These are phyloP conservation scores for Pyricularia grisea DNA, from an alignment of 2,329 filamentous ascomycete species.

Conservation along the genomic window DNA sequence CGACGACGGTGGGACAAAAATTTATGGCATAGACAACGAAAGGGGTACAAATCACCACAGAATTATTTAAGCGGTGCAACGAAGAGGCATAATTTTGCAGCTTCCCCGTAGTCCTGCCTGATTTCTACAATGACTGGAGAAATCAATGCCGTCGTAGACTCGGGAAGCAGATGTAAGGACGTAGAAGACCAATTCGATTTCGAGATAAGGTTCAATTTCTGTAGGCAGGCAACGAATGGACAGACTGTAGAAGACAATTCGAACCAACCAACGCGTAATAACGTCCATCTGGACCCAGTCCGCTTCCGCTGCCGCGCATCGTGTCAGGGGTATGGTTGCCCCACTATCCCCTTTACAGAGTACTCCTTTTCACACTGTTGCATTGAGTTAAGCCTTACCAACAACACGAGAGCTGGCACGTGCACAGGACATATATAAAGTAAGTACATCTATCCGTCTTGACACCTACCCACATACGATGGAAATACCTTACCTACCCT, in stretches of 20 bases:
- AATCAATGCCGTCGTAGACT: background rate
- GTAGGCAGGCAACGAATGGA: background rate
- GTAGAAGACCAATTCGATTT: background rate
- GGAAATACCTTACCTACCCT: background rate
- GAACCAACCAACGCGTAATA: background rate
- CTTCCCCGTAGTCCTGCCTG: background rate
- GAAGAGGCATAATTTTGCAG: background rate
- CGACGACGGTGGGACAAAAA: background rate
- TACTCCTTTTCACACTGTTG: background rate
- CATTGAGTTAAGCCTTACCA: background rate
- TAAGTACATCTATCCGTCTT: background rate
- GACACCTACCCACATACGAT: too few species aligned
- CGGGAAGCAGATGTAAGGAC: background rate
- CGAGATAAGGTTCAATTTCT: background rate
- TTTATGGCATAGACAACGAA: background rate
- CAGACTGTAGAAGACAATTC: background rate
- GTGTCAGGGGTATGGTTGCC: background rate
- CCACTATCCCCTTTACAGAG: background rate
- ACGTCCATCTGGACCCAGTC: background rate
- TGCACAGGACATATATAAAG: background rate
- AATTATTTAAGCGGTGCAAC: background rate
- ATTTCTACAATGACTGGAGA: background rate
- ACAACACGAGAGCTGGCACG: background rate
- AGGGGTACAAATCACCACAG: background rate
- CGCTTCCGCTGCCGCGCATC: background rate